Evolutionary conservation across 495 filamentous ascomycete species (phyloP).

Genomic region (Parmelia sp.): DNA sequence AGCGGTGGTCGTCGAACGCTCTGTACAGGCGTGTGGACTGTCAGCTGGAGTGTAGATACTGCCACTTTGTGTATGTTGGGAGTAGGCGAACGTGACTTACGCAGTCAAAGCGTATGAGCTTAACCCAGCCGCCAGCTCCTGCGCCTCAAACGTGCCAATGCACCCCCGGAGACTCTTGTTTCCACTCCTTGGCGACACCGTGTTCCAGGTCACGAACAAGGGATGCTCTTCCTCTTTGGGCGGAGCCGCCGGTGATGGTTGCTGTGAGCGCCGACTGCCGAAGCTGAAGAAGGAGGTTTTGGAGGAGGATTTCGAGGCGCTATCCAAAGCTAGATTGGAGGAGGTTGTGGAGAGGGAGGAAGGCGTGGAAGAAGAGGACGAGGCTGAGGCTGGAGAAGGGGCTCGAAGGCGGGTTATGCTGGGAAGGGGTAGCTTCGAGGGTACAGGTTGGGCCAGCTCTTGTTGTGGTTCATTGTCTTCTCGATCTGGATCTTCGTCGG

Average conservation of each 20-base stretch:
- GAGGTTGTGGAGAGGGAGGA: conserved; percentile 33
- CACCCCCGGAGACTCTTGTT: conserved; percentile 75
- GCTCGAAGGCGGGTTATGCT: conserved; percentile 27
- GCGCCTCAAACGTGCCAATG: conserved; percentile 89
- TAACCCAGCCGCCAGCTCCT: conserved; percentile 65
- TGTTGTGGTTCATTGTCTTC: conserved; percentile 20
- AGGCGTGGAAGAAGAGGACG: conserved; percentile 25
- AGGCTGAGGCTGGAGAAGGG: conserved; percentile 30
- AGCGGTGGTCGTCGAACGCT: conserved; percentile 82
- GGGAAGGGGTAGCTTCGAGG: conserved; percentile 6
- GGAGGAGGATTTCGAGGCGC: conserved; percentile 40
- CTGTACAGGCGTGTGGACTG: conserved; percentile 31
- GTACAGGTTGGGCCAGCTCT: conserved; percentile 14
- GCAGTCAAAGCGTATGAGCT: conserved; percentile 79
- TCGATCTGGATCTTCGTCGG: conserved; percentile 14
- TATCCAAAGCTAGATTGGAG: conserved; percentile 39
- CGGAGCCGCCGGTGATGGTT: conserved; percentile 26
- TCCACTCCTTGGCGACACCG: conserved; percentile 49
- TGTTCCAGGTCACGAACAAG: conserved; percentile 96
- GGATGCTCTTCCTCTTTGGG: conserved; percentile 43
- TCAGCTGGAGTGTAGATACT: conserved; percentile 5
- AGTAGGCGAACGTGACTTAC: conserved; percentile 37
- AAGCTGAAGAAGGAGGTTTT: conserved; percentile 41
- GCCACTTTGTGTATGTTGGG: not conserved
- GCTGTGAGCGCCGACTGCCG: conserved; percentile 27